Base-by-base conservation (phyloP, 176 grass and related monocot species). In the Hordeum vulgare region DNA sequence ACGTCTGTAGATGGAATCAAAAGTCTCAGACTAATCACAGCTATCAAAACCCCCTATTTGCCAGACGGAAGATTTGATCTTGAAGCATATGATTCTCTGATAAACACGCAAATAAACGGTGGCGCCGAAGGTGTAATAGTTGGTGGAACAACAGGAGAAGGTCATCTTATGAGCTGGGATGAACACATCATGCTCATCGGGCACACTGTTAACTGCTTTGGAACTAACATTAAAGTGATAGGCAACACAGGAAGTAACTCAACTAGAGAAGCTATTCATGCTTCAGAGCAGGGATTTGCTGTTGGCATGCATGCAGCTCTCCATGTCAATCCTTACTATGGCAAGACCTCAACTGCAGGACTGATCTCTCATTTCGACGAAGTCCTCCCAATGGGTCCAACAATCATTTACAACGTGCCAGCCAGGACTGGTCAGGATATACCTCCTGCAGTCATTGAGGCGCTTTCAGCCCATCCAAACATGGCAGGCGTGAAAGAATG, bases 81-180 rank as follows among this genome's bases (percentile, higher is more conserved):
- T 65, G 96, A 99, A 94, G 96, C 93, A 78, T 96, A 99, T 76
- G 96, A 99, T 51, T 86, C 79, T 59, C 54, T 96, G 51, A 93
- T 96, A 73, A 86, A 94, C 71, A 88, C 93, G 60, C 96, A 96
- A 63, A 89, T 99, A 80, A 47, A 88, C 0, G 87, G 87, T 71
- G 93, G 96, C 51, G 89, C 78, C 37, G 91, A 99, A 88, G 96
- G 87, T 71, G 93, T 99, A 17, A 96, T 96, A 67, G 96, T 99
- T 69, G 93, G 96, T 68, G 96, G 91, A 67, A 99, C 93, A 71
- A 92, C 93, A 44, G 91, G 93, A 66, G 96, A 99, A 75, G 96
- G 96, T 21, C 96, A 99, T 37, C 91, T 99, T 58, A 99, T 99
- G 96, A 95, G 93, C 80, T 99, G 96, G 96, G 96, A 99, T 56